Evolutionary conservation across 768 basidiomycete genomes (phyloP).

Genomic region (Gloeophyllum trabeum): DNA sequence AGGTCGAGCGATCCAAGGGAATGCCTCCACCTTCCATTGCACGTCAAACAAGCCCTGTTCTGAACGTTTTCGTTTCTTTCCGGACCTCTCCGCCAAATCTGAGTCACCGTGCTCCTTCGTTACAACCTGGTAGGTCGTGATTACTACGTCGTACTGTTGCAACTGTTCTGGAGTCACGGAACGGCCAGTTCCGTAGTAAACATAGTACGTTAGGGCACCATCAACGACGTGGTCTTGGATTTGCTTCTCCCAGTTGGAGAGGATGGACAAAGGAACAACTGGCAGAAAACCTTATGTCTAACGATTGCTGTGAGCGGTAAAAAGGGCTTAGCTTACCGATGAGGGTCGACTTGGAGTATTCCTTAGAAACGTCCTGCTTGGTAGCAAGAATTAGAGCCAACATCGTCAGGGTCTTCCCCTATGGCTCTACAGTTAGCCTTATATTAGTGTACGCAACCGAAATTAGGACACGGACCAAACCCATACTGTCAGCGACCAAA

Average conservation of each 20-base stretch:
- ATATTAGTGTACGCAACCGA: neutral
- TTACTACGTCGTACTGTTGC: slow-evolving; percentile 62
- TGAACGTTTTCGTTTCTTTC: slow-evolving; percentile 53
- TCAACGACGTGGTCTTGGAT: slow-evolving; percentile 58
- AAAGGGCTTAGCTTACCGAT: slow-evolving; percentile 55
- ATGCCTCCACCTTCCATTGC: slow-evolving; percentile 61
- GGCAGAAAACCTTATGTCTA: neutral
- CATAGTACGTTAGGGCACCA: slow-evolving; percentile 38
- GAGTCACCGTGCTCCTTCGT: slow-evolving; percentile 38
- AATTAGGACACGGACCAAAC: slow-evolving; percentile 28
- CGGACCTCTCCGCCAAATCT: slow-evolving; percentile 19
- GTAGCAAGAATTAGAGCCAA: slow-evolving; percentile 74
- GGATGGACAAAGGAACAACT: slow-evolving; percentile 77
- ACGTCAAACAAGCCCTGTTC: slow-evolving; percentile 53
- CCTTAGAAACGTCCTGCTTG: slow-evolving; percentile 43
- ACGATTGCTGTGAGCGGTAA: neutral
- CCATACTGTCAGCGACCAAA: slow-evolving; percentile 87
- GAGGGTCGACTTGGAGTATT: slow-evolving; percentile 59
- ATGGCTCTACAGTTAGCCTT: slow-evolving; percentile 3
- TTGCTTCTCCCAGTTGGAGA: slow-evolving; percentile 87
- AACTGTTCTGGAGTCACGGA: slow-evolving; percentile 46
- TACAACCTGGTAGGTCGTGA: slow-evolving; percentile 77
- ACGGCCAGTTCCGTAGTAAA: slow-evolving; percentile 69
- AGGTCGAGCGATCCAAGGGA: neutral
- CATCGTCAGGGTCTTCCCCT: slow-evolving; percentile 92